phyloP scores from a whole-genome alignment of 2,329 filamentous ascomycete species.

The Diplodia seriata region DNA sequence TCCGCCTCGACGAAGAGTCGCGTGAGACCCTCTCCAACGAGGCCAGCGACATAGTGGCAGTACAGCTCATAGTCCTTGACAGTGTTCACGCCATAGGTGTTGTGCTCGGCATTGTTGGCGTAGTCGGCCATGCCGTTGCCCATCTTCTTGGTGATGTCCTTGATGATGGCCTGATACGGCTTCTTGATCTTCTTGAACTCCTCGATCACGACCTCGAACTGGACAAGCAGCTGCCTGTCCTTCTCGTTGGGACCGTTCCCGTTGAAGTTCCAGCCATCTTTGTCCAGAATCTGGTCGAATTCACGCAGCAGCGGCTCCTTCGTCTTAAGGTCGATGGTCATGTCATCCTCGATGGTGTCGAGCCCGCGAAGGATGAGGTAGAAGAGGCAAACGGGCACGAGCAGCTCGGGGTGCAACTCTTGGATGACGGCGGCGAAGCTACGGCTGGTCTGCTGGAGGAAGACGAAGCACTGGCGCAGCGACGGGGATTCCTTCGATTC shows the following conservation, averaged over 20 bases:
- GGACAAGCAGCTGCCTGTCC: constrained; percentile 87
- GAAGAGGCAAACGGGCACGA: constrained; percentile 88
- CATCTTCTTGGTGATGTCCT: constrained; percentile 93
- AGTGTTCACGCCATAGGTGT: constrained; percentile 79
- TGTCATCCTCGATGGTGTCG: constrained; percentile 99
- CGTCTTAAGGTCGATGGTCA: constrained; percentile 79
- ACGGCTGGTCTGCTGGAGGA: constrained; percentile 85
- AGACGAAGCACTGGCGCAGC: constrained; percentile 83
- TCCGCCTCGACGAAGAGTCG: constrained; percentile 86
- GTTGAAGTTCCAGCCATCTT: constrained; percentile 89
- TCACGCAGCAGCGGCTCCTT: constrained; percentile 87
- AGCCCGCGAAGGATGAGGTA: constrained; percentile 91
- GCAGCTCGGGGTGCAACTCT: constrained; percentile 91
- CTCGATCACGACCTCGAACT: constrained; percentile 85
- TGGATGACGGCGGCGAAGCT: constrained; percentile 94
- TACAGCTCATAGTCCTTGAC: constrained; percentile 93
- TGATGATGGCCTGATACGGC: constrained; percentile 83
- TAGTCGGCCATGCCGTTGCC: constrained; percentile 99
- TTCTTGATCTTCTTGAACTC: constrained; percentile 91
- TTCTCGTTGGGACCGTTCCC: constrained; percentile 91
- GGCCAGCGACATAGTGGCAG: constrained; percentile 96
- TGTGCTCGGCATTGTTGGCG: constrained; percentile 80
- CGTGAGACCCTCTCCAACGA: constrained; percentile 95
- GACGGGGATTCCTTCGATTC: constrained; percentile 74
- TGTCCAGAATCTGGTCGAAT: constrained; percentile 79